These are phyloP conservation scores for Hypoxylon sp. DNA, from an alignment of 2,329 filamentous ascomycete species.

Conservation along the genomic window DNA sequence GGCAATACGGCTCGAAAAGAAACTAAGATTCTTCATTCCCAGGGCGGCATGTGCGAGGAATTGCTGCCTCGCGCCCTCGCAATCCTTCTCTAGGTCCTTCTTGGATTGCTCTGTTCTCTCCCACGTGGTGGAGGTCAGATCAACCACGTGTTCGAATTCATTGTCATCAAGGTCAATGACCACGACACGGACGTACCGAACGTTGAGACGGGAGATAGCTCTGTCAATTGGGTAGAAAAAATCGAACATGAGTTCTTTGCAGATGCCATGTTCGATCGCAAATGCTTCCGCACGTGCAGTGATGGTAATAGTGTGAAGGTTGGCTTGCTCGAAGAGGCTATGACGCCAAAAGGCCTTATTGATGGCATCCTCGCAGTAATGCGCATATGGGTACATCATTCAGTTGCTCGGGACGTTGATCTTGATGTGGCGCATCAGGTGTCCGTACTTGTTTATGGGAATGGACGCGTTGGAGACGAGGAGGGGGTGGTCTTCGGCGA, in stretches of 20 bases:
- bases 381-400: conserved; percentile 45
- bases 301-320: conserved; percentile 60
- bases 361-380: conserved; percentile 55
- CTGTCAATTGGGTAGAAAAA: conserved; percentile 56
- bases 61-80: not conserved
- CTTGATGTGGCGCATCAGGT: conserved; percentile 58
- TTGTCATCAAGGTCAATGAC: conserved; percentile 48
- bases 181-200: conserved; percentile 55
- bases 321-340: conserved; percentile 40
- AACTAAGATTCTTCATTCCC: too few relatives aligned
- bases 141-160: conserved; percentile 40
- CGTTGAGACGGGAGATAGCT: conserved; percentile 53
- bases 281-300: too few relatives aligned
- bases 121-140: conserved; percentile 40
- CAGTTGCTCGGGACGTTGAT: conserved; percentile 61
- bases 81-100: conserved; percentile 37
- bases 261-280: conserved; percentile 7
- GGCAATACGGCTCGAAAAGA: not conserved
- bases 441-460: conserved; percentile 55
- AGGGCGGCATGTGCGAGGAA: not conserved
- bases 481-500: conserved; percentile 24
- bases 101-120: conserved; percentile 34
- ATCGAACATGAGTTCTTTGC: conserved; percentile 25
- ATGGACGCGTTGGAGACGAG: conserved; percentile 52
- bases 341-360: conserved; percentile 52